Evolutionary conservation across 129 eudicot genomes (phyloP).

Genomic region (Sambucus nigra): DNA sequence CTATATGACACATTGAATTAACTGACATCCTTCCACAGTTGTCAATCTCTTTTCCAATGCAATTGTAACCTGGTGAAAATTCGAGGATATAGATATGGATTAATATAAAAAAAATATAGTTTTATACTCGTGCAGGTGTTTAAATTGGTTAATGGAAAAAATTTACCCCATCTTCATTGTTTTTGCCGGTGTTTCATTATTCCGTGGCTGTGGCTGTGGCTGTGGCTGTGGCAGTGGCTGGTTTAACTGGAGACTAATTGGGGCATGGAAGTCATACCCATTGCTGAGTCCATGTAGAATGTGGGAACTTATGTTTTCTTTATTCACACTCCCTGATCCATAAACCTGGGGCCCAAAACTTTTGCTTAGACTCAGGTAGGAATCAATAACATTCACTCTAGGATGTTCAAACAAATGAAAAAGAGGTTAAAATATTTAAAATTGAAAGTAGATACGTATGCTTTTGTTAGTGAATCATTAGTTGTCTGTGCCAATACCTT

Average conservation of each 20-base stretch:
- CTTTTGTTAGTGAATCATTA: not conserved
- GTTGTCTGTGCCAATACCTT: constrained; percentile 35
- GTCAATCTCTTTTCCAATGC: constrained; percentile 26
- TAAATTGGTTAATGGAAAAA: not conserved
- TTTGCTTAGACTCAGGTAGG: constrained; percentile 1
- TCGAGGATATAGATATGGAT: not conserved
- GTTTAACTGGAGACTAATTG: constrained; percentile 59
- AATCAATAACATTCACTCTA: too few species aligned
- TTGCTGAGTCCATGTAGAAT: constrained; percentile 15
- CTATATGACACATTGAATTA: constrained; percentile 7
- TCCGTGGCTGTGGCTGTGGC: constrained; percentile 47
- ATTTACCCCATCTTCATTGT: constrained; percentile 50
- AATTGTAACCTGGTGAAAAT: constrained; percentile 37
- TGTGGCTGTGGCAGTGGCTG: constrained; percentile 63
- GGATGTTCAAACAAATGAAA: not conserved
- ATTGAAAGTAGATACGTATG: too few species aligned
- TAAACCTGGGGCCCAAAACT: constrained; percentile 40
- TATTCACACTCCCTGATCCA: constrained; percentile 21
- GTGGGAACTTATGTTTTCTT: constrained; percentile 18
- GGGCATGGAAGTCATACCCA: constrained; percentile 30
- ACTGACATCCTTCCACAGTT: constrained; percentile 3
- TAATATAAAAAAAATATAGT: not conserved
- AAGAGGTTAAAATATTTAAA: too few species aligned
- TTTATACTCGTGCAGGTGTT: not conserved
- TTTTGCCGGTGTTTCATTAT: constrained; percentile 29